Conservation (phyloP, 1,284 basidiomycete genomes). For the Naganishia sp. region DNA sequence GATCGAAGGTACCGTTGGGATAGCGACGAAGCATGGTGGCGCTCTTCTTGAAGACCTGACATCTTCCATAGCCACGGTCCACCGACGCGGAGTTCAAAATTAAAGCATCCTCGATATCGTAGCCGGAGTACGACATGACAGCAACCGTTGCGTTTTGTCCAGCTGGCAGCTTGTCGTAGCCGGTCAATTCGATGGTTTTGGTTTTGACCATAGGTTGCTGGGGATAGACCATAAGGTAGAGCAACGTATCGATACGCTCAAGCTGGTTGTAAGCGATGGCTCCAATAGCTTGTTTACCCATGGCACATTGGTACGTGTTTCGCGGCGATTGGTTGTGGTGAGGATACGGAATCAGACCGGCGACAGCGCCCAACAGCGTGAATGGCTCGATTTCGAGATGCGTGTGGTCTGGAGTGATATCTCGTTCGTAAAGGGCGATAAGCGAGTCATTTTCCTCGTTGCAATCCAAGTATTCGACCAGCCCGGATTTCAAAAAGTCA, state of each 20-base stretch:
- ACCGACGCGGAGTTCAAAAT: slow-evolving; percentile 95
- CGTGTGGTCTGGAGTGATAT: slow-evolving; percentile 79
- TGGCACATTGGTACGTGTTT: slow-evolving; percentile 99
- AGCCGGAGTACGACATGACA: slow-evolving; percentile 98
- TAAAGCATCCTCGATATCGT: slow-evolving; percentile 98
- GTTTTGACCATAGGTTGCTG: slow-evolving; percentile 99
- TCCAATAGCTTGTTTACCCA: slow-evolving; percentile 99
- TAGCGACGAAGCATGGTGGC: slow-evolving; percentile 92
- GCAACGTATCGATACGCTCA: slow-evolving; percentile 95
- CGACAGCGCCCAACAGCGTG: slow-evolving; percentile 94
- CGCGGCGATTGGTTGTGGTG: slow-evolving; percentile 99
- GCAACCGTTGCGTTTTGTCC: slow-evolving; percentile 99
- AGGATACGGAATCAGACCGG: slow-evolving; percentile 97
- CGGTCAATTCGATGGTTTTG: slow-evolving; percentile 94
- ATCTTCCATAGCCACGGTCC: slow-evolving; percentile 95
- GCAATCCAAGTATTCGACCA: slow-evolving; percentile 99
- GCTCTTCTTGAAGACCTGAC: slow-evolving; percentile 96
- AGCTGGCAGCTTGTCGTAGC: slow-evolving; percentile 94
- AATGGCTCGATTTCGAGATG: slow-evolving; percentile 99
- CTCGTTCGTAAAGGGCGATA: slow-evolving; percentile 90
- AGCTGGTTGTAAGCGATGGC: slow-evolving; percentile 98
- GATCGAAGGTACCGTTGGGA: slow-evolving; percentile 94
- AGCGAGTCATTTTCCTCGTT: slow-evolving; percentile 99
- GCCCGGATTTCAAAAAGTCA: slow-evolving; percentile 88
- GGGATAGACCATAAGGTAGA: slow-evolving; percentile 98